These are phyloP conservation scores for Dioscorea zingiberensis DNA, from an alignment of 106 monocot species.

Conservation along the genomic window DNA sequence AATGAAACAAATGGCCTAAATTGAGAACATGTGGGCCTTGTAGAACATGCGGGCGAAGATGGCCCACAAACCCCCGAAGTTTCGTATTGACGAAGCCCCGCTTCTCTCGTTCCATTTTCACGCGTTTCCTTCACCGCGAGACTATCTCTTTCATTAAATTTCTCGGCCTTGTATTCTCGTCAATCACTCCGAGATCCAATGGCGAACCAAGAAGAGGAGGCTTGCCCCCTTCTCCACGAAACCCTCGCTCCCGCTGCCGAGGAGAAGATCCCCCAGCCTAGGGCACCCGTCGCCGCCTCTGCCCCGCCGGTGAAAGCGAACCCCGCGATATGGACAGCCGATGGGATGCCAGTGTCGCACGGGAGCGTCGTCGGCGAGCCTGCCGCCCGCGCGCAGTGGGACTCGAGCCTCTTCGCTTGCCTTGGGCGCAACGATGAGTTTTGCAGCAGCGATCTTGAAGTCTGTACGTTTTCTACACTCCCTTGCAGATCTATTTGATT, in stretches of 20 bases:
- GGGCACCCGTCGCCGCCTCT: not conserved
- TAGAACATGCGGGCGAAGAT: no score
- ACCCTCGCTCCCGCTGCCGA: not conserved
- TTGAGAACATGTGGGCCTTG: no score
- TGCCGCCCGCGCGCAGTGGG: conserved; percentile 41
- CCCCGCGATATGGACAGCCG: conserved; percentile 29
- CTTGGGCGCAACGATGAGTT: conserved; percentile 80
- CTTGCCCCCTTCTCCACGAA: not conserved
- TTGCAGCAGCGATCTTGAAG: conserved; percentile 94
- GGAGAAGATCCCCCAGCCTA: not conserved
- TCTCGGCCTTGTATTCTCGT: not conserved
- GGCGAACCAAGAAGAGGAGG: not conserved
- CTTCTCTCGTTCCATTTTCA: not conserved
- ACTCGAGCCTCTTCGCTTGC: conserved; percentile 59
- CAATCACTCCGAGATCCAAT: not conserved
- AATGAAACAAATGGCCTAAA: no score
- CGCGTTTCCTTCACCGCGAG: not conserved
- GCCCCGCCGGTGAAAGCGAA: not conserved
- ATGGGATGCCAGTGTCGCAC: conserved; percentile 37
- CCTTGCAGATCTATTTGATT: no score
- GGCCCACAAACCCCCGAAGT: no score
- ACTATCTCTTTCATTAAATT: not conserved
- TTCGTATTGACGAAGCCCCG: no score
- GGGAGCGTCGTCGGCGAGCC: conserved; percentile 40
- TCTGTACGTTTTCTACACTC: conserved; percentile 41